Evolutionary conservation across 176 grass and related monocot species (phyloP), one percentile per base, ranked within the genome.

Genomic region (Carex pumila): DNA sequence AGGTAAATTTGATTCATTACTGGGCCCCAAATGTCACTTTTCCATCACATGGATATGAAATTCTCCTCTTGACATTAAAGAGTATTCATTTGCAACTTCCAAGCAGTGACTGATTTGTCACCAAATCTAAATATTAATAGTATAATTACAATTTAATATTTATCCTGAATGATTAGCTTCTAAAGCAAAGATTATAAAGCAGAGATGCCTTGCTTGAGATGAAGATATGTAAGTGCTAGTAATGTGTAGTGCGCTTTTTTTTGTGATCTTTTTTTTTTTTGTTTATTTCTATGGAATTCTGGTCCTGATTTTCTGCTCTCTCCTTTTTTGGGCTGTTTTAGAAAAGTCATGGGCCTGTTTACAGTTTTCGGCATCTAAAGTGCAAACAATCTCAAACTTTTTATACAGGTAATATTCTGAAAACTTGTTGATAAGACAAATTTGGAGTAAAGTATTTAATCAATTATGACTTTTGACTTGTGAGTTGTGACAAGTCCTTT

Each of bases 131-230:
- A 52, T 22, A 10, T 73, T 12, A 77, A 77, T 56, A 32, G 47
- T 17, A 56, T 56, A 77, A 14, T 77, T 43, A 5, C 67, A 71
- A 9, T 12, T 71, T 71, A 45, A 7, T 6, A 76, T 76, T 7
- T 76, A 56, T 77, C 56, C 50, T 31, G 13, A 32, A 56, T 77
- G 31, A 56, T 77, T 55, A 17, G 13, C 13, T 56, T 75, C 18
- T 80, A 61, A 80, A 80, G 30, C 14, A 80, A 25, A 80, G 37
- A 60, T 80, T 60, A 15, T 81, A 81, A 81, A 81, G 79, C 60
- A 81, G 8, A 81, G 79, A 81, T 81, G 56, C 79, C 57, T 81
- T 81, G 60, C 79, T 81, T 37, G 79, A 18, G 36, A 64, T 41
- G 32, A 81, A 81, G 79, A 34, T 45, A 81, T 15, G 36, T 9